Evolutionary conservation across 352 stramenopile genomes (phyloP), one percentile per base, ranked within the genome.

Genomic region (Globisporangium recalcitrans): DNA sequence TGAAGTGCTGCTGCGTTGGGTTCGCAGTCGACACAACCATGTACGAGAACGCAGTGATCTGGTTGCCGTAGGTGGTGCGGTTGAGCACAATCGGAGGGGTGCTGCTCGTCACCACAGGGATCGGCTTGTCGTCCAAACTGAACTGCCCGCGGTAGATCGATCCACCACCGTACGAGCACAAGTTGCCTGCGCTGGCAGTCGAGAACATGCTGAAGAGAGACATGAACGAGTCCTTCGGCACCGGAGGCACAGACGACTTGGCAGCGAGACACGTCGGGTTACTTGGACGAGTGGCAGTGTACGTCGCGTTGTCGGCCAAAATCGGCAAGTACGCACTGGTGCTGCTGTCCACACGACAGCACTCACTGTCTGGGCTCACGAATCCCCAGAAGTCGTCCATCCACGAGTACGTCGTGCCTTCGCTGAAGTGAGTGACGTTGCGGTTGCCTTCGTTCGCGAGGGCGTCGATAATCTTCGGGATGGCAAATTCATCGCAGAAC

Each of bases 321-420:
- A 87, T 75, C 16, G 79, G 73, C 36, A 83, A 62, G 58, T 87
- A 88, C 19, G 66, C 65, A 0, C 60, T 64, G 16, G 38, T 46
- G 5, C 70, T 55, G 44, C 62, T 71, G 58, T 88, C 71, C 52
- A 87, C 74, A 48, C 75, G 75, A 22, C 79, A 88, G 52, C 79
- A 88, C 44, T 85, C 79, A 40, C 72, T 82, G 53, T 87, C 73
- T 2, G 79, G 72, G 44, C 69, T 85, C 1, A 83, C 74, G 57
- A 88, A 88, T 32, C 75, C 74, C 77, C 77, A 87, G 59, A 80
- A 84, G 52, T 87, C 75, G 38, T 88, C 79, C 63, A 87, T 82
- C 79, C 79, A 88, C 22, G 79, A 88, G 63, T 87, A 86, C 3
- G 75, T 80, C 52, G 75, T 78, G 26, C 78, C 77, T 7, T 71